Conservation (phyloP, 495 filamentous ascomycete genomes). For the Podospora australis region DNA sequence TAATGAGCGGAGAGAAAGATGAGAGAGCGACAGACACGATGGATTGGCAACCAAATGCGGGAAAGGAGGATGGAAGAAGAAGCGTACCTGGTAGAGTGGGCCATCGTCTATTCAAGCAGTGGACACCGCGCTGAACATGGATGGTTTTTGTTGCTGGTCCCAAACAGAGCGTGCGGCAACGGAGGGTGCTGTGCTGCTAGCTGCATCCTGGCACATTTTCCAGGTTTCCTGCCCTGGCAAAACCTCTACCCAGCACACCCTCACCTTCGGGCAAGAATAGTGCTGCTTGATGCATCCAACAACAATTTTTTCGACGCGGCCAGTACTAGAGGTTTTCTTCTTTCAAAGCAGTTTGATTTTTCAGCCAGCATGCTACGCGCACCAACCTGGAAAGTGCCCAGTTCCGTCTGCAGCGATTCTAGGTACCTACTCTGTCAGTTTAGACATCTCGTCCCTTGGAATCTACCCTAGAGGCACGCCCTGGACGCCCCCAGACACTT, state of each 20-base stretch:
- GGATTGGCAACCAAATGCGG: background rate
- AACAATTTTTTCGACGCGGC: too few relatives aligned
- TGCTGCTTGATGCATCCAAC: too few relatives aligned
- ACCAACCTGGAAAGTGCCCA: too few relatives aligned
- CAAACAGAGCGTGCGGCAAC: background rate
- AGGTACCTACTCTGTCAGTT: too few relatives aligned
- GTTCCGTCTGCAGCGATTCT: too few relatives aligned
- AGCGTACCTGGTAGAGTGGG: background rate
- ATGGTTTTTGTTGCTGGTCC: background rate
- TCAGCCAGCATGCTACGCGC: too few relatives aligned
- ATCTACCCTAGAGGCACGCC: background rate
- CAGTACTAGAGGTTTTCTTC: too few relatives aligned
- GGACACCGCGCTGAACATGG: constrained; percentile 4
- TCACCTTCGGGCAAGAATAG: background rate
- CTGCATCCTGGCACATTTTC: constrained; percentile 2
- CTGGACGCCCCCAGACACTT: background rate
- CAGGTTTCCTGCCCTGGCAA: background rate
- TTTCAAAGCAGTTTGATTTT: too few relatives aligned
- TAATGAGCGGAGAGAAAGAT: constrained; percentile 2
- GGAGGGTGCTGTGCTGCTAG: background rate
- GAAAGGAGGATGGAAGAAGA: background rate
- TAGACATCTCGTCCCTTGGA: background rate
- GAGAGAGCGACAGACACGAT: background rate
- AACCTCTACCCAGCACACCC: background rate
- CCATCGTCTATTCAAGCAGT: background rate